Percentiles rank a stretch among this genome's conserved stretches.
These are phyloP conservation scores for Scutellaria barbata DNA, from an alignment of 257 asterid genomes.

Conservation along the genomic window DNA sequence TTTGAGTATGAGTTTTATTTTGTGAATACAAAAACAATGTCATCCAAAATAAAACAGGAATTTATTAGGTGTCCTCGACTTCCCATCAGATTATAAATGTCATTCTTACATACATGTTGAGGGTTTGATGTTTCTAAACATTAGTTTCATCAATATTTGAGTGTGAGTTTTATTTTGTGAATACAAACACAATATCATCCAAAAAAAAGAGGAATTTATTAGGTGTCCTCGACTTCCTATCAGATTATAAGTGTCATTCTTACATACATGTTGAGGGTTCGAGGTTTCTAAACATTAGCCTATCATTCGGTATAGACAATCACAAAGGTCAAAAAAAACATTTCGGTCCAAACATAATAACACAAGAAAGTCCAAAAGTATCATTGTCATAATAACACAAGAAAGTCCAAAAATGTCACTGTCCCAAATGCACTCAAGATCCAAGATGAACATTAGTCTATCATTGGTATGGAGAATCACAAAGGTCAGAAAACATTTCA, in stretches of 20 bases:
- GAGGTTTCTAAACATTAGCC: background rate
- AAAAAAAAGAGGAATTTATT: too few relatives aligned
- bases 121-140: too few relatives aligned
- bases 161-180: background rate
- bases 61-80: background rate
- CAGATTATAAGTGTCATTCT: too few relatives aligned
- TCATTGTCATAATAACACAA: too few relatives aligned
- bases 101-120: background rate
- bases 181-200: too few relatives aligned
- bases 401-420: too few relatives aligned
- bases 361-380: background rate
- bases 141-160: too few relatives aligned
- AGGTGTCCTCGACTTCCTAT: too few relatives aligned
- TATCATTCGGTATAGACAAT: background rate
- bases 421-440: too few relatives aligned
- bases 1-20: background rate
- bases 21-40: background rate
- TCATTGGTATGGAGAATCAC: background rate
- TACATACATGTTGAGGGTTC: background rate
- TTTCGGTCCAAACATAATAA: background rate
- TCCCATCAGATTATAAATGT: background rate
- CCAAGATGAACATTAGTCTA: background rate
- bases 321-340: background rate
- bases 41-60: conserved; percentile 2
- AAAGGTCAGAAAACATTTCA: background rate